Base-by-base conservation (phyloP, 2,329 filamentous ascomycete genomes). In the Aspergillus sp. region DNA sequence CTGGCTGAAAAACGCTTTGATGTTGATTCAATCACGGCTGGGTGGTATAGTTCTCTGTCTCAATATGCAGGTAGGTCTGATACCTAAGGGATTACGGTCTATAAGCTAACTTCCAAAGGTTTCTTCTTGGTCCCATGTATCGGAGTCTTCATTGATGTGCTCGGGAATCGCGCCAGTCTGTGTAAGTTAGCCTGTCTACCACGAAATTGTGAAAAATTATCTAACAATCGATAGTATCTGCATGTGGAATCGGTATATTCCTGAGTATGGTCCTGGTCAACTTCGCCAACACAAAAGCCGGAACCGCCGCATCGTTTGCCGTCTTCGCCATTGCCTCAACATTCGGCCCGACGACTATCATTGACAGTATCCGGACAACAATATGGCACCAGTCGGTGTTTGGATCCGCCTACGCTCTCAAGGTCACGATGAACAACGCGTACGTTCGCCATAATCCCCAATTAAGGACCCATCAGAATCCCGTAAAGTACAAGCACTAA, bases 371-470 rank as follows among this genome's bases (percentile, higher is more conserved):
- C 24, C 81, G 85, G 15, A 85, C 84, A 0, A 78, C 79, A 0
- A 80, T 87, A 68, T 85, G 83, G 81, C 77, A 85, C 24, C 81
- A 84, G 55, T 81, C 81, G 2, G 81, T 85, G 0, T 87, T 87
- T 57, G 85, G 84, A 0, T 81, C 83, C 0, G 85, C 81, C 0
- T 87, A 86, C 58, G 78, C 83, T 1, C 69, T 86, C 55, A 87
- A 87, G 57, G 80, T 87, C 36, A 81, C 81, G 20, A 82, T 86
- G 65, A 86, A 87, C 65, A 87, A 87, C 55, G 74, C 76, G 76
- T 78, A 64, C 53, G 74, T 58, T 30, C 15, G 7, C 8, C 12
- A 2, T 3, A 4, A 12, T 15, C 11, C 17, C 24, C 5, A 17
- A 12, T n/a, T n/a, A n/a, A n/a, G n/a, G n/a, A n/a, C n/a, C n/a